Evolutionary conservation across 2,329 filamentous ascomycete species (phyloP).

Genomic region (Westerdykella aurantiaca): DNA sequence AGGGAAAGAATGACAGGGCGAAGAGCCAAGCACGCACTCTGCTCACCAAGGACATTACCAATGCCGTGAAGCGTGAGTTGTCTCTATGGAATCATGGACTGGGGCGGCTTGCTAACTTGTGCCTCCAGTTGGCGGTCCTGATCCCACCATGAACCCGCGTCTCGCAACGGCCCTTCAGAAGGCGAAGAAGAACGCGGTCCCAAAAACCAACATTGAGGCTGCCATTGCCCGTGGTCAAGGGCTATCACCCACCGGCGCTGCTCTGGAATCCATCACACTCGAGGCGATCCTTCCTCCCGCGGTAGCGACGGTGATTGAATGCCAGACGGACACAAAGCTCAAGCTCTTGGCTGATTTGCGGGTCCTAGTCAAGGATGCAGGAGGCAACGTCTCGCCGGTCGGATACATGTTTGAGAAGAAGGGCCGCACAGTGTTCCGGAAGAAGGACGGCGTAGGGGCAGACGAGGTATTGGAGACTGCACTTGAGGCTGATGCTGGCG

Average conservation of each 20-base stretch:
- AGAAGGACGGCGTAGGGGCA: slow-evolving; percentile 50
- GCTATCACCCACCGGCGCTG: slow-evolving; percentile 64
- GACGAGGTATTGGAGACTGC: slow-evolving; percentile 74
- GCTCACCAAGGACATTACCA: slow-evolving; percentile 66
- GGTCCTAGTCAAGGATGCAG: slow-evolving; percentile 62
- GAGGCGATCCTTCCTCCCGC: slow-evolving; percentile 74
- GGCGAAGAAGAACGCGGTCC: slow-evolving; percentile 81
- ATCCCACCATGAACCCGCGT: slow-evolving; percentile 68
- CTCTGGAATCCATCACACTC: slow-evolving; percentile 70
- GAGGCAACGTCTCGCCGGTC: slow-evolving; percentile 66
- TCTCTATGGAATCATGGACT: neutral
- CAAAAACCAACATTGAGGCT: slow-evolving; percentile 76
- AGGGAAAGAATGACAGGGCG: slow-evolving; percentile 75
- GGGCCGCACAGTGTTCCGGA: slow-evolving; percentile 66
- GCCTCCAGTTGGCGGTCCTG: slow-evolving; percentile 62
- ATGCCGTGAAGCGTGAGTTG: slow-evolving; percentile 64
- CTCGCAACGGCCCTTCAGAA: slow-evolving; percentile 65
- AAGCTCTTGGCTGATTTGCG: slow-evolving; percentile 70
- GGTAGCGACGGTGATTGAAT: slow-evolving; percentile 73
- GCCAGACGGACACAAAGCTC: slow-evolving; percentile 75
- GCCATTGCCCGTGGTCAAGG: slow-evolving; percentile 88
- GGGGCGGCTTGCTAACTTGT: neutral
- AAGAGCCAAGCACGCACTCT: slow-evolving; percentile 66
- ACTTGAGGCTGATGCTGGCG: slow-evolving; percentile 66
- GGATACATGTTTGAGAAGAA: slow-evolving; percentile 80